A percentile compares a stretch with the other conserved stretches of the same genome.
These are phyloP conservation scores for Schizochytrium sp. DNA, from an alignment of 108 stramenopile species.

Conservation along the genomic window DNA sequence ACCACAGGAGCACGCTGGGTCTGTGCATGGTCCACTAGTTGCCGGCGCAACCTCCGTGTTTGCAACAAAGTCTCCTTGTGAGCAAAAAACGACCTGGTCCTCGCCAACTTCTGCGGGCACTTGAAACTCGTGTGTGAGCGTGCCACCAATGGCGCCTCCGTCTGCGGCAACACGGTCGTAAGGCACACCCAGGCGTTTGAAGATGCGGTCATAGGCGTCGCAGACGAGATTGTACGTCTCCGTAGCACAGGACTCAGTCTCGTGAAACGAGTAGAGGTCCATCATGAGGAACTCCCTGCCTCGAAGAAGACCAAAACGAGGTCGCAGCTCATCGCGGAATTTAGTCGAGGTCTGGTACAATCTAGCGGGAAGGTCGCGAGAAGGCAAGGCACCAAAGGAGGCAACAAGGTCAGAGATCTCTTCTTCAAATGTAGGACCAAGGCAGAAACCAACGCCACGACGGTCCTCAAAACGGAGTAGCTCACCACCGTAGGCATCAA, in stretches of 20 bases:
- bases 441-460: background rate
- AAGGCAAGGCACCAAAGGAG: background rate
- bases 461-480: conserved; percentile 48
- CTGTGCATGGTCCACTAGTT: background rate
- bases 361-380: background rate
- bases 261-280: conserved; percentile 56
- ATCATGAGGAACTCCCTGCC: conserved; percentile 56
- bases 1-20: conserved; percentile 40
- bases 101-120: conserved; percentile 30
- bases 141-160: conserved; percentile 35
- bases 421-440: conserved; percentile 45
- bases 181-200: background rate
- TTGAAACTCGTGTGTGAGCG: conserved; percentile 46
- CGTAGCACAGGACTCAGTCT: conserved; percentile 7
- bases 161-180: background rate
- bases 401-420: conserved; percentile 16
- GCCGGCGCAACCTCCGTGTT: background rate
- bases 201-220: conserved; percentile 54
- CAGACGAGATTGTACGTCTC: conserved; percentile 40
- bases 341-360: conserved; percentile 30
- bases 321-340: conserved; percentile 47
- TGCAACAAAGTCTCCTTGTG: background rate
- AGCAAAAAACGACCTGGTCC: conserved; percentile 26
- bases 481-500: background rate
- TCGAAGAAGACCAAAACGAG: conserved; percentile 45